phyloP scores from a whole-genome alignment of 805 yeast genomes.

The Cyberlindnera meyerae region DNA sequence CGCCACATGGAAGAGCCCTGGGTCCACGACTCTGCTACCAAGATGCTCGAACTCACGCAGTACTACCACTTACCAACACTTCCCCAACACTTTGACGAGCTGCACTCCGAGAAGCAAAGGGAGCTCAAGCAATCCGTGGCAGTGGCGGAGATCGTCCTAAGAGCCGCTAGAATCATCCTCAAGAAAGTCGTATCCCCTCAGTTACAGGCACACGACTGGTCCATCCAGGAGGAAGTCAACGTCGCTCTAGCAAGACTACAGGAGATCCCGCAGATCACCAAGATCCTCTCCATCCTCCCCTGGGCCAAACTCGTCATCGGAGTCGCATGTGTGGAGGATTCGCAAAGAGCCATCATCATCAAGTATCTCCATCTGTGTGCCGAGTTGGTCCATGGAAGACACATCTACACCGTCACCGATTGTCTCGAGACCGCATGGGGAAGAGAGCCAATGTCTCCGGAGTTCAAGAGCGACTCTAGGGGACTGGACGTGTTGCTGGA shows the following conservation, averaged over 20 bases:
- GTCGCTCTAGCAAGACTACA: too few relatives aligned
- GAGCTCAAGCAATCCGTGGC: conserved; percentile 19
- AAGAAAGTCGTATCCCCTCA: too few relatives aligned
- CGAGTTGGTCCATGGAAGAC: conserved; percentile 11
- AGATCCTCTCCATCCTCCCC: too few relatives aligned
- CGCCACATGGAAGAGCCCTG: conserved; percentile 10
- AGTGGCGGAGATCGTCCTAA: conserved; percentile 8
- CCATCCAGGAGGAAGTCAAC: too few relatives aligned
- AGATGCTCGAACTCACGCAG: conserved; percentile 16
- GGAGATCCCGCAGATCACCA: too few relatives aligned
- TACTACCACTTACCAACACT: conserved; percentile 18
- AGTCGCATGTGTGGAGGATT: background rate
- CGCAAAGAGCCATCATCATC: conserved; percentile 4
- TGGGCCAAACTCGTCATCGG: too few relatives aligned
- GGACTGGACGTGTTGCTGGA: conserved; percentile 6
- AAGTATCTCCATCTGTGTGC: conserved; percentile 6
- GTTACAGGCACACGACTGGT: too few relatives aligned
- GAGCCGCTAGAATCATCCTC: too few relatives aligned
- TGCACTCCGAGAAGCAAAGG: conserved; percentile 3
- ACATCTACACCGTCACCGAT: conserved; percentile 6
- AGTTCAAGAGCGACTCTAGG: background rate
- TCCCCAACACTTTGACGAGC: conserved; percentile 4
- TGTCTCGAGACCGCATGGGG: conserved; percentile 9
- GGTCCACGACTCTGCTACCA: conserved; percentile 9
- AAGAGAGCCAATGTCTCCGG: too few relatives aligned